Percentiles rank a stretch among this genome's conserved stretches.
Conservation (phyloP, 2,329 filamentous ascomycete species). For the Neofusicoccum ribis region DNA sequence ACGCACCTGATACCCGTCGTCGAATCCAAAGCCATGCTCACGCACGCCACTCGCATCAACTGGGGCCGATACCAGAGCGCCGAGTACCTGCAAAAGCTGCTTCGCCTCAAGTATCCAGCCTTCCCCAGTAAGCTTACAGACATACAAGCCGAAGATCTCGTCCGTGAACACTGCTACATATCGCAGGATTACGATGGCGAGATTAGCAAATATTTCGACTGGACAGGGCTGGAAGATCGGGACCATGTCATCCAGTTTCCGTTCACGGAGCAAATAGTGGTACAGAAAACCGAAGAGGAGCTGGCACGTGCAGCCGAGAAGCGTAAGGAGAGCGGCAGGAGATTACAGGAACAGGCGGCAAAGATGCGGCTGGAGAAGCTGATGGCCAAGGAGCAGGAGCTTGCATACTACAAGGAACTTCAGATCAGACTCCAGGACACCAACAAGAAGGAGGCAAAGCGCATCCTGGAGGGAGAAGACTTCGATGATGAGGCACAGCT, state of each 20-base stretch:
- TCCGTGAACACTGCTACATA: conserved; percentile 87
- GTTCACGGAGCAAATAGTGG: conserved; percentile 83
- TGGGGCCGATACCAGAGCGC: conserved; percentile 91
- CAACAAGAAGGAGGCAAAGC: conserved; percentile 87
- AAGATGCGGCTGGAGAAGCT: conserved; percentile 96
- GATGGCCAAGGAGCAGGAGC: conserved; percentile 90
- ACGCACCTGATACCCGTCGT: conserved; percentile 95
- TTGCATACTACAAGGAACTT: conserved; percentile 89
- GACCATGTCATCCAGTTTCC: conserved; percentile 91
- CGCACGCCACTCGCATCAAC: conserved; percentile 84
- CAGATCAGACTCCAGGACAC: conserved; percentile 67
- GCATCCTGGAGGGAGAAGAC: conserved; percentile 84
- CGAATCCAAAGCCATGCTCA: conserved; percentile 78
- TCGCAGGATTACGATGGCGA: conserved; percentile 82
- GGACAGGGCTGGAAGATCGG: conserved; percentile 86
- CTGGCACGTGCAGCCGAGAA: conserved; percentile 86
- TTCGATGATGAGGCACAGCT: conserved; percentile 87
- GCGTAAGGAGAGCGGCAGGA: conserved; percentile 88
- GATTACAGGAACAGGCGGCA: conserved; percentile 91
- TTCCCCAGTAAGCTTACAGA: conserved; percentile 84
- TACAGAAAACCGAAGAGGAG: conserved; percentile 94
- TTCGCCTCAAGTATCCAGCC: conserved; percentile 86
- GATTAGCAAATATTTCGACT: conserved; percentile 75
- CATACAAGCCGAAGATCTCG: conserved; percentile 82
- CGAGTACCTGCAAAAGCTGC: conserved; percentile 87